Evolutionary conservation across 352 stramenopile genomes (phyloP), one percentile per base, ranked within the genome.

Genomic region (Phytophthora rubi): DNA sequence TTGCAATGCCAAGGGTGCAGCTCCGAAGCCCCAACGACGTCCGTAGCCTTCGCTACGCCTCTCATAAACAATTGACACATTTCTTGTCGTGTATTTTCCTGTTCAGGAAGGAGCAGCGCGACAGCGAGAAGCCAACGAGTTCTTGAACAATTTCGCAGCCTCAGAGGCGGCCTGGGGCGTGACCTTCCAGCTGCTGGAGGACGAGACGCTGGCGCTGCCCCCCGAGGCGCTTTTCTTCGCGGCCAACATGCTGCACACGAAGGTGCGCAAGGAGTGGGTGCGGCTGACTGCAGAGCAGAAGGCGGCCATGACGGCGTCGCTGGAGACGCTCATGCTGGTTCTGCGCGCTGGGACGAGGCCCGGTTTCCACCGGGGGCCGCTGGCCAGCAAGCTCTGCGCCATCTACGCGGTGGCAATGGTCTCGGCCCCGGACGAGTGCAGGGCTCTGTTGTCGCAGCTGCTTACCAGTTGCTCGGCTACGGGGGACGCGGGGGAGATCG

Each of bases 211-310:
- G 18, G 65, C 64, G 23, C 49, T 90, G 51, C 70, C 81, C 28
- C 68, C 73, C 4, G 81, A 90, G 56, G 80, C 75, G 55, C 79
- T 90, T n/a, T 93, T 90, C 74, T 91, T 93, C 48, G 82, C 83
- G 0, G 85, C 85, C 58, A 93, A 90, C 58, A 90, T 93, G 82
- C 51, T 93, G 18, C 85, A 93, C 65, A 74, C 78, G 16, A 93
- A 93, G 63, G 77, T 89, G 39, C 83, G 83, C 15, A 87, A 84
- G 65, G 81, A 91, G 53, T 93, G 85, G 85, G 65, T 80, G 33
- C 79, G 76, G 45, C 59, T 90, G 28, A 47, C 81, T 6, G 53
- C 56, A 37, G 75, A 79, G 33, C 70, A 75, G 15, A 82, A 80
- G 30, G 44, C 62, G 6, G 76, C 62, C 47, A 75, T 90, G 62